phyloP scores from a whole-genome alignment of 148 eudicot species.

The Dianthus caryophyllus region DNA sequence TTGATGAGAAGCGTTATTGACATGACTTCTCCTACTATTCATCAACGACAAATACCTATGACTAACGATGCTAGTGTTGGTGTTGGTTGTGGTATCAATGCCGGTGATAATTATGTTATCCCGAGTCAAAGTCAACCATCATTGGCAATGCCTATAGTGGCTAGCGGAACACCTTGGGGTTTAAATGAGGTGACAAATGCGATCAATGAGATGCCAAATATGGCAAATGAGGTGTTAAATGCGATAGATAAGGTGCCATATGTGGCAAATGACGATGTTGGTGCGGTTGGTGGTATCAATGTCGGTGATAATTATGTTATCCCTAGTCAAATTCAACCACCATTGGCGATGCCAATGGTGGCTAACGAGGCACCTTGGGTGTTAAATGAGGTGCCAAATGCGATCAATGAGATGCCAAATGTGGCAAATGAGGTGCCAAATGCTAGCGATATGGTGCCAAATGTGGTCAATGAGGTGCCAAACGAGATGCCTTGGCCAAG shows the following conservation, averaged over 20 bases:
- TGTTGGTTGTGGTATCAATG: too few species aligned
- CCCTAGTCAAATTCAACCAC: neutral
- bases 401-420: neutral
- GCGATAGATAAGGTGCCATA: too few species aligned
- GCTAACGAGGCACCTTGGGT: neutral
- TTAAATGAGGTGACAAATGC: too few species aligned
- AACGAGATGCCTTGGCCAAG: neutral
- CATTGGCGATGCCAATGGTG: neutral
- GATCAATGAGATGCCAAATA: neutral
- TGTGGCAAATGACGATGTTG: neutral
- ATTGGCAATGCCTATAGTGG: neutral
- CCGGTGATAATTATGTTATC: neutral
- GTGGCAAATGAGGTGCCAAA: neutral
- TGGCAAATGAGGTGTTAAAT: neutral
- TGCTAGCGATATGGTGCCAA: neutral
- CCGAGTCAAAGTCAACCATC: neutral
- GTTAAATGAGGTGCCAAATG: neutral
- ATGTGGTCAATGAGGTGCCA: too few species aligned
- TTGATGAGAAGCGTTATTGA: conserved; percentile 34
- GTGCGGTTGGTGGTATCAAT: too few species aligned
- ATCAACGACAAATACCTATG: neutral
- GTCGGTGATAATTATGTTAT: neutral
- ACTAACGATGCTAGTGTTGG: neutral
- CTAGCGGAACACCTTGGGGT: too few species aligned
- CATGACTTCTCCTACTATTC: neutral